Evolutionary conservation across 129 eudicot genomes (phyloP), one percentile per base, ranked within the genome.

Genomic region (Cynara cardunculus): DNA sequence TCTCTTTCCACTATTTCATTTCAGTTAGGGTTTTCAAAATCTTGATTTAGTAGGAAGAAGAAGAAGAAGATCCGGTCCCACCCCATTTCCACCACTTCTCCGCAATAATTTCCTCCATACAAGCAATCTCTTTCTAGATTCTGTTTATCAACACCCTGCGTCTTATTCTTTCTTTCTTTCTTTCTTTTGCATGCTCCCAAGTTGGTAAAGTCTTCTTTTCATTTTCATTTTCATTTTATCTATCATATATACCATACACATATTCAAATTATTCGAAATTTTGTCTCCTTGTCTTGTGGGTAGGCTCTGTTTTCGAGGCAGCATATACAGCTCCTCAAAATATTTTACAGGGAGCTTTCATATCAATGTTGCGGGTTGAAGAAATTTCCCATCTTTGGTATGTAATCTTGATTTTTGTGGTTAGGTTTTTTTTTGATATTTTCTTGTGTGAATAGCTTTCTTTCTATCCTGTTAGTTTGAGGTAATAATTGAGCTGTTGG

Each of bases 381-480:
- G 9, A 71, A 71, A 80, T 59, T 80, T 80, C 65, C 83, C 37
- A 9, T 76, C 62, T 82, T 82, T 82, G 49, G 72, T 82, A 75
- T 75, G 71, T 49, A 67, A 27, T 59, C 28, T 41, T 75, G 11
- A 30, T 31, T 13, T 53, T 21, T 31, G 8, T n/a, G 21, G 6
- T 34, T 34, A 0, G 19, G 6, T 0, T 14, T 64, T 65, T 14
- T 64, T 65, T 64, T 46, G 6, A 46, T 46, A 14, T 8, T 25
- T 73, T 27, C 18, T 19, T 19, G 1, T 61, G 37, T 41, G 9
- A 21, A 25, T 73, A 10, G 3, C 4, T 71, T 32, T 24, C 49
- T 39, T 11, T 11, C 53, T 41, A 56, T 56, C 25, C 22, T n/a
- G 18, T 41, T 41, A 11, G 4, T 41, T 37, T 61, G 26, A 61